Percentiles rank a stretch among this genome's conserved stretches.
Conservation (phyloP, 2,329 filamentous ascomycete genomes). For the Didymosphaeria variabile region DNA sequence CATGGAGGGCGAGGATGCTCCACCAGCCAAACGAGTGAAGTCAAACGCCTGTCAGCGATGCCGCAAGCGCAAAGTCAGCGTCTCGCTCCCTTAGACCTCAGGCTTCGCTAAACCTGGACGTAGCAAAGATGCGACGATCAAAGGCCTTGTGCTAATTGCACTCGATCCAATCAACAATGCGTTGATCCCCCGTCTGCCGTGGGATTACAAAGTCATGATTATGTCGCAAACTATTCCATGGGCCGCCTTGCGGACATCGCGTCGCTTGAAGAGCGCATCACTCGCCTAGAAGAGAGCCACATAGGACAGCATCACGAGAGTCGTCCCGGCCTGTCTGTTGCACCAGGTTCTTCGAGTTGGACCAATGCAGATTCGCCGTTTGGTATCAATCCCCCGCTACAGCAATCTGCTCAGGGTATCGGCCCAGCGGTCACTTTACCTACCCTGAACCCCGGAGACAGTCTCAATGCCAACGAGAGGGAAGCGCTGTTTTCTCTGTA, state of each 20-base stretch:
- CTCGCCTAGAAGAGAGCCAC: not conserved
- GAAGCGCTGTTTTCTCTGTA: not conserved
- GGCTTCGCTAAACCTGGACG: not conserved
- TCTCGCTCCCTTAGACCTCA: not conserved
- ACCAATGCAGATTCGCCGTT: not conserved
- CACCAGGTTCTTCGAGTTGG: not conserved
- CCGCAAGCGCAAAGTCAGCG: not conserved
- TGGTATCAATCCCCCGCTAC: not conserved
- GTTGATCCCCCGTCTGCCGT: not conserved
- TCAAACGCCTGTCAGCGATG: not conserved
- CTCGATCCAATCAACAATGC: not conserved
- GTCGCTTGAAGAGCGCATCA: not conserved
- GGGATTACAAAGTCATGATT: not conserved
- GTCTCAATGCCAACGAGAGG: not conserved
- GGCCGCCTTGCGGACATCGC: not conserved
- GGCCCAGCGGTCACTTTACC: not conserved
- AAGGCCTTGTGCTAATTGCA: not conserved
- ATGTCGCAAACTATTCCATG: not conserved
- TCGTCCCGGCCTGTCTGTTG: not conserved
- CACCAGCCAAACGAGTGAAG: not conserved
- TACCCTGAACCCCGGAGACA: not conserved
- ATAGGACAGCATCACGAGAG: not conserved
- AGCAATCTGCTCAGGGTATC: not conserved
- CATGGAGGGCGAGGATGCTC: not conserved
- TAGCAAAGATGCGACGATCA: constrained; percentile 2